Evolutionary conservation across 805 yeast genomes (phyloP).

Genomic region (Monosporozyma yasuniensis): DNA sequence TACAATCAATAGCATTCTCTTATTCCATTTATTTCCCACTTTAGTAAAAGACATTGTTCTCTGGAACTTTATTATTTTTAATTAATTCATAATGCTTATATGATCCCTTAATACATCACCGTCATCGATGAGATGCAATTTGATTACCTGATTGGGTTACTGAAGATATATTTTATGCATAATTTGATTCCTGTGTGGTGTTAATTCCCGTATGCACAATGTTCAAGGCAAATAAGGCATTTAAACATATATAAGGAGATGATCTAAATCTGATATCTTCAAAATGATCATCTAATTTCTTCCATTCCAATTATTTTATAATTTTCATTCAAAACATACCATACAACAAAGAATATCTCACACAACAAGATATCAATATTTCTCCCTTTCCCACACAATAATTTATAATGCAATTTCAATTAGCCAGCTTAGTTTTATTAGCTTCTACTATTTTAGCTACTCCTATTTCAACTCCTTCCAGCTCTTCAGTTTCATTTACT

Average conservation of each 20-base stretch:
- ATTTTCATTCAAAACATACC: not conserved
- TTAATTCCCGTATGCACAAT: not conserved
- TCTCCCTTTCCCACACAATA: not conserved
- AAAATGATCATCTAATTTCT: no score
- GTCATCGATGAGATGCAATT: no score
- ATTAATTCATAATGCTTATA: no score
- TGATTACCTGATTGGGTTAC: no score
- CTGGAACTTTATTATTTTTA: no score
- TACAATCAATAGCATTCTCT: no score
- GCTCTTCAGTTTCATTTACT: not conserved
- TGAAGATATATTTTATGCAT: no score
- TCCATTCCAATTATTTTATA: no score
- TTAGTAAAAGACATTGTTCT: no score
- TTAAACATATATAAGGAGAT: not conserved
- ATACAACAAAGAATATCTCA: not conserved
- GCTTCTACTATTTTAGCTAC: not conserved
- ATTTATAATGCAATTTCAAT: not conserved
- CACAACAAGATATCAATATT: not conserved
- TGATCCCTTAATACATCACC: no score
- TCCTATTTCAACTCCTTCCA: not conserved
- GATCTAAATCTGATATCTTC: not conserved
- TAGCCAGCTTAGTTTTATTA: not conserved
- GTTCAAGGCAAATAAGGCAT: not conserved
- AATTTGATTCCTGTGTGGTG: no score
- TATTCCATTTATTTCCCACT: no score